phyloP scores from a whole-genome alignment of 2,329 filamentous ascomycete species.

The Pezicula carpinea region DNA sequence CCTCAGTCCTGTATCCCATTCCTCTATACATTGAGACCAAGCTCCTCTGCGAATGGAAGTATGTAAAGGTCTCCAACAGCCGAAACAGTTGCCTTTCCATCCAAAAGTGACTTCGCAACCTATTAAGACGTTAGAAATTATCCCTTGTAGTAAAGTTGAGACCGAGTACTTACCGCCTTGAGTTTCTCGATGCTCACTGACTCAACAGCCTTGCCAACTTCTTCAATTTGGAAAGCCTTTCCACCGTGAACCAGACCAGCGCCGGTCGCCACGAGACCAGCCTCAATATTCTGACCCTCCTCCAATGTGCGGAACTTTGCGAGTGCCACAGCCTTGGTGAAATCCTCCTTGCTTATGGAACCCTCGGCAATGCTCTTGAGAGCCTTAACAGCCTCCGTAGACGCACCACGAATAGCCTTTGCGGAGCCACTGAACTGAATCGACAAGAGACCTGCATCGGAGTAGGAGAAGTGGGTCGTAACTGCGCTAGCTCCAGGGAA shows the following conservation, averaged over 20 bases:
- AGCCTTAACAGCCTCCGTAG: constrained; percentile 72
- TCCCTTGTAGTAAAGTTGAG: constrained; percentile 1
- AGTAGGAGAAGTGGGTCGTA: constrained; percentile 81
- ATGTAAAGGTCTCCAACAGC: constrained; percentile 87
- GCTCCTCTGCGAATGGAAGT: constrained; percentile 88
- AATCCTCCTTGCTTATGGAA: constrained; percentile 73
- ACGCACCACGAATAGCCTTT: constrained; percentile 65
- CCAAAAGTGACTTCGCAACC: constrained; percentile 83
- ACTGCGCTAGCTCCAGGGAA: constrained; percentile 63
- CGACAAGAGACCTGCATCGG: constrained; percentile 85
- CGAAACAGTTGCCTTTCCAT: constrained; percentile 83
- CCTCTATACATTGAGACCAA: constrained; percentile 88
- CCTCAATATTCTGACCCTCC: constrained; percentile 69
- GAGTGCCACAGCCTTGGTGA: constrained; percentile 85
- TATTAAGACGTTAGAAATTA: constrained; percentile 38
- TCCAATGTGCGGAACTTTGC: constrained; percentile 92
- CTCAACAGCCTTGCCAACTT: constrained; percentile 74
- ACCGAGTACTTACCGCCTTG: constrained; percentile 64
- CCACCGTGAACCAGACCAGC: constrained; percentile 76
- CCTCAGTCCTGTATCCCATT: constrained; percentile 22
- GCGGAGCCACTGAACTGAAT: constrained; percentile 77
- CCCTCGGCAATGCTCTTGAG: constrained; percentile 78
- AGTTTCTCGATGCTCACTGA: constrained; percentile 79
- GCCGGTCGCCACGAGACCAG: constrained; percentile 78
- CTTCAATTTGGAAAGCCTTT: constrained; percentile 79